Evolutionary conservation across 1,284 basidiomycete species (phyloP).

Genomic region (Ganoderma sinense): DNA sequence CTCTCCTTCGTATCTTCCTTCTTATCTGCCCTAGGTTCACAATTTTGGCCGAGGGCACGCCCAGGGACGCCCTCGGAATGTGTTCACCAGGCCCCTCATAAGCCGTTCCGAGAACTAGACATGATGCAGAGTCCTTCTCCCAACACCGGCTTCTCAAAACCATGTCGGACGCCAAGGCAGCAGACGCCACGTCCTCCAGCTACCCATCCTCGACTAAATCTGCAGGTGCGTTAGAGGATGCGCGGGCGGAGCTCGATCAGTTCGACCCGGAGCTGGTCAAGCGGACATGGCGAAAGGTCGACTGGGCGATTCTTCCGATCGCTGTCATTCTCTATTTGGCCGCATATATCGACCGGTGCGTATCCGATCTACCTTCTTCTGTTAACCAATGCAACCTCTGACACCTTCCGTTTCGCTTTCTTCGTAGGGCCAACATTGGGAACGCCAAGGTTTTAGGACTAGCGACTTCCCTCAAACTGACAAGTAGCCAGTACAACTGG

Average conservation of each 20-base stretch:
- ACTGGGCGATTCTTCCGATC: conserved; percentile 38
- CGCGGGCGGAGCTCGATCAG: conserved; percentile 20
- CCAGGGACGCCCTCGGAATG: not conserved
- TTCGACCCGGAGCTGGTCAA: conserved; percentile 35
- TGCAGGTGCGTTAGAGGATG: conserved; percentile 19
- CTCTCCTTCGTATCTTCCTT: not conserved
- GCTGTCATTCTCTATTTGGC: conserved; percentile 39
- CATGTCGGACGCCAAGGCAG: conserved; percentile 19
- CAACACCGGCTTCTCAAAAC: not conserved
- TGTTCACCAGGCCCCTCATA: not conserved
- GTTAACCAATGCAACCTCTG: not conserved
- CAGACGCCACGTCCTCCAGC: conserved; percentile 10
- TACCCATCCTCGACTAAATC: conserved; percentile 27
- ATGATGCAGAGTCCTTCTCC: conserved; percentile 2
- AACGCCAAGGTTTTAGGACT: conserved; percentile 48
- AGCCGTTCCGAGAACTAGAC: too few relatives aligned
- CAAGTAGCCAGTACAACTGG: conserved; percentile 60
- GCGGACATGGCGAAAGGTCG: conserved; percentile 41
- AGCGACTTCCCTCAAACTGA: conserved; percentile 33
- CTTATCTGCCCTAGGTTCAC: not conserved
- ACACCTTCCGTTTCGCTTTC: not conserved
- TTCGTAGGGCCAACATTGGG: conserved; percentile 47
- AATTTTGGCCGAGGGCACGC: not conserved
- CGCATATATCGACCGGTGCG: conserved; percentile 42
- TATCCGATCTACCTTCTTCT: not conserved